These are phyloP conservation scores for Chrysochromulina parva DNA, from an alignment of 78 protist species.

Conservation along the genomic window DNA sequence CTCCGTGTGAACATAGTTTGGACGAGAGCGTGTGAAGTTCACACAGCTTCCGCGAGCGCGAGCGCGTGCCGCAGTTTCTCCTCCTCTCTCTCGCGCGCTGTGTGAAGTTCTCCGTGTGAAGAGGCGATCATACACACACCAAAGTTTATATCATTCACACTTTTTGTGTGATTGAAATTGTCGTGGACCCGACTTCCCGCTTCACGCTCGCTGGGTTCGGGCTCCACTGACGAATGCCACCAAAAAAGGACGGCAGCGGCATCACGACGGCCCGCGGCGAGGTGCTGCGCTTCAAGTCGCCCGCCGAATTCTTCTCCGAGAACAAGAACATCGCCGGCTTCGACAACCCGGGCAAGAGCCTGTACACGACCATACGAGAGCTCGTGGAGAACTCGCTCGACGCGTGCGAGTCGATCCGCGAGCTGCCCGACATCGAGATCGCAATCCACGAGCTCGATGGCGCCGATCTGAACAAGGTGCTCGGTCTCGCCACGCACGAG, in stretches of 20 bases:
- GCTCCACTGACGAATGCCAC: no score
- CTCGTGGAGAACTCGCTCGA: slow-evolving; percentile 70
- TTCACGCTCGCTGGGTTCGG: no score
- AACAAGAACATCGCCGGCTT: slow-evolving; percentile 71
- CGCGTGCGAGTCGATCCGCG: slow-evolving; percentile 58
- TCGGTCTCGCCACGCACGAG: not conserved
- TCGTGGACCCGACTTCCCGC: no score
- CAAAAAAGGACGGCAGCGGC: not conserved
- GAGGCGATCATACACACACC: no score
- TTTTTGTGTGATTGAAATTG: no score
- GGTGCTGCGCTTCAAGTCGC: slow-evolving; percentile 5
- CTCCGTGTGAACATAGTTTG: no score
- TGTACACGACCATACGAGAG: slow-evolving; percentile 70
- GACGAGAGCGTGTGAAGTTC: no score
- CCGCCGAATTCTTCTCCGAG: slow-evolving; percentile 47
- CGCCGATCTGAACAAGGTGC: not conserved
- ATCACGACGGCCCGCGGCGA: not conserved
- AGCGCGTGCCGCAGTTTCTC: no score
- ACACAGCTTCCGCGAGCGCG: no score
- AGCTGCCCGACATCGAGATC: slow-evolving; percentile 57
- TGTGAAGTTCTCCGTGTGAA: no score
- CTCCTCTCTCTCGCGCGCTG: no score
- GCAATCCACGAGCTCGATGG: slow-evolving; percentile 21
- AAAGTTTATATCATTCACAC: no score
- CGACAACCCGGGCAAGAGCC: slow-evolving; percentile 47